Conservation (phyloP, 2,329 filamentous ascomycete species). For the Ophiocordyceps australis region DNA sequence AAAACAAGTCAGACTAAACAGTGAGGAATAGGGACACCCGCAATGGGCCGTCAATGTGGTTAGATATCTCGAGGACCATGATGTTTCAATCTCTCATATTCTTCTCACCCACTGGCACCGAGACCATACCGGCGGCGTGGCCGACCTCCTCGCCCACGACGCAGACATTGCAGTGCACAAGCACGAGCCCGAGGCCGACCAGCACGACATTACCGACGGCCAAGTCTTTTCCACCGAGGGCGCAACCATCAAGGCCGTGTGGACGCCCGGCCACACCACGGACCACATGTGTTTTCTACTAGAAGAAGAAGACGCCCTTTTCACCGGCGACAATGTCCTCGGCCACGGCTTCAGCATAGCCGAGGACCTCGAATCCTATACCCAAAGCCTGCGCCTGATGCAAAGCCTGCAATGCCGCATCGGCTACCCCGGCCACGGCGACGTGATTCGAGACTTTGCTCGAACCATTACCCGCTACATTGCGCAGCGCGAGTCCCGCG, state of each 20-base stretch:
- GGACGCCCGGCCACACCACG: constrained; percentile 50
- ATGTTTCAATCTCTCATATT: neutral
- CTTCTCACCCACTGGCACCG: constrained; percentile 86
- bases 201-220: constrained; percentile 26
- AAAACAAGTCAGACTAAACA: too few species aligned
- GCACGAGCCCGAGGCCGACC: constrained; percentile 32
- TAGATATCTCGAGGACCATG: too few species aligned
- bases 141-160: constrained; percentile 46
- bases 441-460: constrained; percentile 54
- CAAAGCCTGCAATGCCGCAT: constrained; percentile 41
- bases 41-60: too few species aligned
- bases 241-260: constrained; percentile 46
- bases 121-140: constrained; percentile 67
- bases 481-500: constrained; percentile 58
- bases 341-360: constrained; percentile 79
- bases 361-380: constrained; percentile 54
- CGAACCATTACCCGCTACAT: constrained; percentile 70
- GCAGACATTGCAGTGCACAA: constrained; percentile 50
- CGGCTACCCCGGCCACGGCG: constrained; percentile 79
- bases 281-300: constrained; percentile 72
- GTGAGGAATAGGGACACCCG: too few species aligned
- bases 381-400: constrained; percentile 55
- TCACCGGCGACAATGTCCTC: constrained; percentile 78
- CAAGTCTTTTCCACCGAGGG: constrained; percentile 38
- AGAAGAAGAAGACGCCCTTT: constrained; percentile 65